Evolutionary conservation across 106 monocot genomes (phyloP), one percentile per base, ranked within the genome.

Genomic region (Dactylorhiza incarnata): DNA sequence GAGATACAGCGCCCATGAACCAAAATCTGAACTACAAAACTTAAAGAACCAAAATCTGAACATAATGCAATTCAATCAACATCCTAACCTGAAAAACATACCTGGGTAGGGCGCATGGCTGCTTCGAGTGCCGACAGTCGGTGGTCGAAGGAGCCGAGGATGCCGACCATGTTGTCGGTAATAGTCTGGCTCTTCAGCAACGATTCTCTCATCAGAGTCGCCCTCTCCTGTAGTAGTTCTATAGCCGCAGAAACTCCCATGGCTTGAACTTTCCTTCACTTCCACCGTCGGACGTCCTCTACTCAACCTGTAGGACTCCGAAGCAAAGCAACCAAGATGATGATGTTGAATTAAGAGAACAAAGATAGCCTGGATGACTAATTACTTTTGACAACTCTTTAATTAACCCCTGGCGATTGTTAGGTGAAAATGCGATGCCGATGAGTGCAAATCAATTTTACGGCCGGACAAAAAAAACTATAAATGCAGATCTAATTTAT

Each of bases 41-140:
- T 7, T n/a, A 6, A 45, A 8, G 45, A 3, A 46, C 10, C 45
- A 37, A 69, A 69, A 16, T 6, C 69, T 26, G 26, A 65, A 65
- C 25, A 29, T 4, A 2, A 5, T 29, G 3, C 65, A 26, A 26
- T 6, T 29, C 26, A 26, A 69, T n/a, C 19, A 9, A 45, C n/a
- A 29, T 69, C 69, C 69, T 5, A 7, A 46, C 69, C 13, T 46
- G 45, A 46, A 69, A 3, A n/a, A 46, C 26, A 43, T 7, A 90
- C 90, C 82, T 86, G 86, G 52, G 86, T 87, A 8, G 90, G 90
- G 15, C 90, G 86, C 86, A 90, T 90, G 48, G 90, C 82, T 22
- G 84, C 47, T 52, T 90, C 90, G 77, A 90, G 90, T 20, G 82
- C 82, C 6, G 90, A 87, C 68, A 90, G 82, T 17, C 90, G 86